phyloP scores from a whole-genome alignment of 2,329 filamentous ascomycete species.

The Alternaria sp. region DNA sequence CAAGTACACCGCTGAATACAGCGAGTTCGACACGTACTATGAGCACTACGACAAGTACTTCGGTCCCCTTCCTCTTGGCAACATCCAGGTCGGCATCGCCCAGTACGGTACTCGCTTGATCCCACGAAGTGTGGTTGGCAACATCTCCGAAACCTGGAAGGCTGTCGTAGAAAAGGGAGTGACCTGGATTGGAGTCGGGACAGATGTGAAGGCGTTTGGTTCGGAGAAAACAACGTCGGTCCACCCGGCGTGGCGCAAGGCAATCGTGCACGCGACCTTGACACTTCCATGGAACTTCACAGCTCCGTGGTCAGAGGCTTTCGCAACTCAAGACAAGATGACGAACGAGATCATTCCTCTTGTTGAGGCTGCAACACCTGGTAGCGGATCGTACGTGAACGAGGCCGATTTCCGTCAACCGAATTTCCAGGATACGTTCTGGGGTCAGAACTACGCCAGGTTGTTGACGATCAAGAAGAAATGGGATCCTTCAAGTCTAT shows the following conservation, averaged over 20 bases:
- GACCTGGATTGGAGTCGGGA: slow-evolving; percentile 27
- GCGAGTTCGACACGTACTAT: slow-evolving; percentile 23
- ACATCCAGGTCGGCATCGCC: slow-evolving; percentile 27
- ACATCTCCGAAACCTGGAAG: slow-evolving; percentile 21
- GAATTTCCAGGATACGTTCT: slow-evolving; percentile 31
- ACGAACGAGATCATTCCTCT: slow-evolving; percentile 23
- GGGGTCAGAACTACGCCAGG: slow-evolving; percentile 30
- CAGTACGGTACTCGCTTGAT: slow-evolving; percentile 26
- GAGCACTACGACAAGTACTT: slow-evolving; percentile 33
- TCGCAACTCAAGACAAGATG: slow-evolving; percentile 23
- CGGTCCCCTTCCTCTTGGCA: slow-evolving; percentile 26
- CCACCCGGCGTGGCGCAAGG: slow-evolving; percentile 29
- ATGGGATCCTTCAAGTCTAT: slow-evolving; percentile 37
- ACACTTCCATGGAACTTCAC: slow-evolving; percentile 27
- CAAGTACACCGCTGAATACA: slow-evolving; percentile 19
- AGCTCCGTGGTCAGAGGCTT: slow-evolving; percentile 23
- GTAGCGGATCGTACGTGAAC: slow-evolving; percentile 32
- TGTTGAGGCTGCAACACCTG: slow-evolving; percentile 25
- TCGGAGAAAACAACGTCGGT: slow-evolving; percentile 25
- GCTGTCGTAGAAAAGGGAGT: slow-evolving; percentile 22
- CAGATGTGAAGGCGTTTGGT: slow-evolving; percentile 18
- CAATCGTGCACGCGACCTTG: slow-evolving; percentile 25
- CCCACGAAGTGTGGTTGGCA: slow-evolving; percentile 18
- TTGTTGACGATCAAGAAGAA: slow-evolving; percentile 37
- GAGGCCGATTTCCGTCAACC: slow-evolving; percentile 33